Evolutionary conservation across 164 flowering plant species (phyloP), one percentile per base, ranked within the genome.

Genomic region (Macadamia integrifolia): DNA sequence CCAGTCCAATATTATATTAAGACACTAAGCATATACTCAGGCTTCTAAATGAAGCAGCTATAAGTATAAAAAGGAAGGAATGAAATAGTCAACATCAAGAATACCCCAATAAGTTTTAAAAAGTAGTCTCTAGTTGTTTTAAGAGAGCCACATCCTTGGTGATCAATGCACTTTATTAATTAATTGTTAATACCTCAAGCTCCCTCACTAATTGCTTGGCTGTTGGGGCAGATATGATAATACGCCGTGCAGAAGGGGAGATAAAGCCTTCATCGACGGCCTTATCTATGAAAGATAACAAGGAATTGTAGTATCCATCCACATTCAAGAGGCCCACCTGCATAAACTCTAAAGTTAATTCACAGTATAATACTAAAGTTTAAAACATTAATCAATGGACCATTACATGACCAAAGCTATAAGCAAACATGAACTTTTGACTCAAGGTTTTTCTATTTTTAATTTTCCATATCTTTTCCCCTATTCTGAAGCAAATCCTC

Each of bases 271-370:
- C 98, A 72, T 91, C 96, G 31, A 91, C 91, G 66, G 97, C 98
- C 85, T 91, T 84, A 60, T 93, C 98, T 14, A 91, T 76, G 78
- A 93, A 93, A 59, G 82, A 80, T 71, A 91, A 75, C 73, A 93
- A 78, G 3, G 96, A 84, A 71, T 89, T 81, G 70, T 90, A 93
- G 75, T 67, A 93, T 18, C 94, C 98, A 67, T 91, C 98, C 30
- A 93, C 97, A 77, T 93, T 93, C 83, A 93, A 75, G 10, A 93
- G 86, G 40, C 98, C 98, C 76, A 93, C 98, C 98, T 93, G 82
- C 76, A 70, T 29, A 68, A 63, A 40, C 11, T 29, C 42, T 17
- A 50, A 6, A 40, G 60, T 57, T 57, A 52, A 52, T 59, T 17
- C 56, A 49, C 29, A 62, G 13, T 46, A 64, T n/a, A 61, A 31